Percentiles rank a stretch among this genome's conserved stretches.
Evolutionary conservation across 768 basidiomycete genomes (phyloP).

Genomic region (Candolleomyces eurysporus): DNA sequence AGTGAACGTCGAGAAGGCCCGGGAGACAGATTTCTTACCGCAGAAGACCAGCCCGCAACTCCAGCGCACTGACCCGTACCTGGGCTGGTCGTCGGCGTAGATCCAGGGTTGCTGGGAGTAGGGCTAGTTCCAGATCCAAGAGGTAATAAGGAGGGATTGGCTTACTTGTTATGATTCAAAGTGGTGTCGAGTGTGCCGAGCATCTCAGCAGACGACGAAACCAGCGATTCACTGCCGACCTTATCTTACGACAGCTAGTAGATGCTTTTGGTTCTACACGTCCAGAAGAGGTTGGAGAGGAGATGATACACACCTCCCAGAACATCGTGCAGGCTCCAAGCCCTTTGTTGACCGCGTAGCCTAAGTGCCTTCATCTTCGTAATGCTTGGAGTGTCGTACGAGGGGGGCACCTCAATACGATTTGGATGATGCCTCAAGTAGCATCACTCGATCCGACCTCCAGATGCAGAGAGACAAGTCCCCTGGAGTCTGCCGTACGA

Average conservation of each 20-base stretch:
- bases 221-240: slow-evolving; percentile 55
- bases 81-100: slow-evolving; percentile 19
- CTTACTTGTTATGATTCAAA: slow-evolving; percentile 60
- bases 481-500: no score
- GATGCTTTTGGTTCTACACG: not conserved
- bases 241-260: slow-evolving; percentile 58
- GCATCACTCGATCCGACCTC: no score
- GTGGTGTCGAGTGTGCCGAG: slow-evolving; percentile 60
- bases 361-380: slow-evolving; percentile 63
- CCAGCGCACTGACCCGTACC: slow-evolving; percentile 37
- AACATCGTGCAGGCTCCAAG: slow-evolving; percentile 75
- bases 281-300: not conserved
- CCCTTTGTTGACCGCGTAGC: slow-evolving; percentile 57
- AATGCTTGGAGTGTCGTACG: slow-evolving; percentile 74
- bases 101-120: slow-evolving; percentile 15
- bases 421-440: no score
- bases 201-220: slow-evolving; percentile 43
- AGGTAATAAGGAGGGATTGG: not conserved
- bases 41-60: slow-evolving; percentile 47
- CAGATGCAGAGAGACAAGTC: no score
- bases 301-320: slow-evolving; percentile 52
- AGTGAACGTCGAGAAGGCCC: not conserved
- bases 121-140: slow-evolving; percentile 15
- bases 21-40: slow-evolving; percentile 22
- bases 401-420: slow-evolving; percentile 15